Evolutionary conservation across 495 filamentous ascomycete genomes (phyloP).

Genomic region (Aspergillus steynii): DNA sequence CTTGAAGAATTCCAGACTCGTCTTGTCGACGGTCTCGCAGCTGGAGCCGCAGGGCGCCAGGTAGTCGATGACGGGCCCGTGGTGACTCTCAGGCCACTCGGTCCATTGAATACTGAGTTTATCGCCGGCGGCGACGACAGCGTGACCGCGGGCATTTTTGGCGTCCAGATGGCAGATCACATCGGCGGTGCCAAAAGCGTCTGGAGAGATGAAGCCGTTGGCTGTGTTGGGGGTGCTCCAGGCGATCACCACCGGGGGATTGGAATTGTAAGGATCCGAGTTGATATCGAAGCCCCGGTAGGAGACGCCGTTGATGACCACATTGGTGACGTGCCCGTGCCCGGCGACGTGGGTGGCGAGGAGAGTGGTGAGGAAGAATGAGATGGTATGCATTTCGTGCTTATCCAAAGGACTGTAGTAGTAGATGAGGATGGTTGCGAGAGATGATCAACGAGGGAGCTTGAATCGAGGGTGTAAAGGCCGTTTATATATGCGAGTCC

Average conservation of each 20-base stretch:
- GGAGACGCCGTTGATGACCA: slow-evolving; percentile 34
- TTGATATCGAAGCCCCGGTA: slow-evolving; percentile 47
- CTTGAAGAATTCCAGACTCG: slow-evolving; percentile 64
- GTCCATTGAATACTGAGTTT: slow-evolving; percentile 44
- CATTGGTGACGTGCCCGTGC: slow-evolving; percentile 32
- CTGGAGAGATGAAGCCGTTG: slow-evolving; percentile 53
- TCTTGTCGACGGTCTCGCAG: slow-evolving; percentile 57
- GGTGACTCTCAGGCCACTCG: slow-evolving; percentile 48
- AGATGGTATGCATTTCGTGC: not conserved
- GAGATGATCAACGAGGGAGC: not conserved
- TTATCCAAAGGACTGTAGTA: not conserved
- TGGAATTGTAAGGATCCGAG: slow-evolving; percentile 32
- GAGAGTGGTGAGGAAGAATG: slow-evolving; percentile 1
- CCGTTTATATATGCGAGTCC: not conserved
- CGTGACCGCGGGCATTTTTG: slow-evolving; percentile 38
- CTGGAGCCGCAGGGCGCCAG: slow-evolving; percentile 62
- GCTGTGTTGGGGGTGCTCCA: slow-evolving; percentile 48
- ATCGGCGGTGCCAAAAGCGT: slow-evolving; percentile 39
- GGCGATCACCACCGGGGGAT: slow-evolving; percentile 43
- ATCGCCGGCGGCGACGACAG: slow-evolving; percentile 44
- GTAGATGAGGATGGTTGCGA: not conserved
- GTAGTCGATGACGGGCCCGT: slow-evolving; percentile 65
- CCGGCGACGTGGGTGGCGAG: slow-evolving; percentile 21
- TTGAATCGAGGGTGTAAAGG: not conserved
- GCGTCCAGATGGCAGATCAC: slow-evolving; percentile 53